These are phyloP conservation scores for Epichloe bromicola DNA, from an alignment of 2,329 filamentous ascomycete species.

Conservation along the genomic window DNA sequence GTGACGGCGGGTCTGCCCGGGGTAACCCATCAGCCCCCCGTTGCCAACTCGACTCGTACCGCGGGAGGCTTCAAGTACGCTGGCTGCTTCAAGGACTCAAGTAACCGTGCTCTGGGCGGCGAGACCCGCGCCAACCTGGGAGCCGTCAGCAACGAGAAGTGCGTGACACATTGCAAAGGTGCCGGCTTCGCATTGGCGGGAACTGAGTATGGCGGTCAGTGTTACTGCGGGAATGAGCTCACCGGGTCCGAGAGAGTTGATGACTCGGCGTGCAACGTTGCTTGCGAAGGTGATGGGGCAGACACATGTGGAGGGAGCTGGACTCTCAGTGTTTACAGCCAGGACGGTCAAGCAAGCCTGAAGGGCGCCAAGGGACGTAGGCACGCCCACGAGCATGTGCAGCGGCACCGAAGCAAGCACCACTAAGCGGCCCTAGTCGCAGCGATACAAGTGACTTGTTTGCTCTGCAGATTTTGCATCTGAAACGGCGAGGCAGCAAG, in stretches of 20 bases:
- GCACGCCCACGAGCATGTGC: conserved; percentile 24
- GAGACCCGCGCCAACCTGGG: conserved; percentile 28
- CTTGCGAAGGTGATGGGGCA: conserved; percentile 34
- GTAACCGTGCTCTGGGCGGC: conserved; percentile 25
- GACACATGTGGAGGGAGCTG: conserved; percentile 38
- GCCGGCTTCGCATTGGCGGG: conserved; percentile 32
- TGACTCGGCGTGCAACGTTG: conserved; percentile 27
- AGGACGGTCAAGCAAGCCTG: conserved; percentile 19
- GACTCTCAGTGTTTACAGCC: conserved; percentile 32
- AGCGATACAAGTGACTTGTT: not conserved
- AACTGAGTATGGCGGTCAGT: conserved; percentile 38
- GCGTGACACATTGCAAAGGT: conserved; percentile 33
- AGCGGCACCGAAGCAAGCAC: conserved; percentile 20
- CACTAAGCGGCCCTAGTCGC: conserved; percentile 8
- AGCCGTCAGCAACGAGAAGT: conserved; percentile 30
- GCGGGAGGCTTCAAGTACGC: conserved; percentile 23
- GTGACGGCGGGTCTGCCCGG: conserved; percentile 21
- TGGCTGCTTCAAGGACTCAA: conserved; percentile 30
- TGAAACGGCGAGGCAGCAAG: not conserved
- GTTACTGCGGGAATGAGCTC: conserved; percentile 34
- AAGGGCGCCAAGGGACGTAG: conserved; percentile 19
- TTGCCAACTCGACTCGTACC: conserved; percentile 7
- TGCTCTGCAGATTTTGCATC: not conserved
- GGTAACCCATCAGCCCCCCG: conserved; percentile 5
- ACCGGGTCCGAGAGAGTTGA: conserved; percentile 26